These are phyloP conservation scores for Aphanomyces cochlioides DNA, from an alignment of 352 stramenopile species.

Conservation along the genomic window DNA sequence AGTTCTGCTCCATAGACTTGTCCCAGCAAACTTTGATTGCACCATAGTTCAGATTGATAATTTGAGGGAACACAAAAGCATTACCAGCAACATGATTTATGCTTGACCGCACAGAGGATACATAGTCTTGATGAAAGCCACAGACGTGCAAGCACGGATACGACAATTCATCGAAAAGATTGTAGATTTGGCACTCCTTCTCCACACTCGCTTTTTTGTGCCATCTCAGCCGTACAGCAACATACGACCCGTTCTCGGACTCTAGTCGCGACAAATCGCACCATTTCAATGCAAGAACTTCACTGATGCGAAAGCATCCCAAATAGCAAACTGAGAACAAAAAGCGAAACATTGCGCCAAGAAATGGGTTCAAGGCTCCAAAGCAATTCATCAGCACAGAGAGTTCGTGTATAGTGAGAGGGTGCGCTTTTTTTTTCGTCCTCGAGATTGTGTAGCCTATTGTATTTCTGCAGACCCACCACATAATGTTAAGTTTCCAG, in stretches of 20 bases:
- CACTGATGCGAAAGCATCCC: conserved; percentile 5
- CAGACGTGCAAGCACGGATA: conserved; percentile 6
- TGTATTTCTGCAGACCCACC: no score
- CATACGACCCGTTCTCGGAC: not conserved
- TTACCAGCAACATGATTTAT: conserved; percentile 4
- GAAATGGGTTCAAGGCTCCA: not conserved
- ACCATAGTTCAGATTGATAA: conserved; percentile 3
- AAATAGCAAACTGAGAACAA: not conserved
- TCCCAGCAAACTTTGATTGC: not conserved
- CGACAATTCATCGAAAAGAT: conserved; percentile 13
- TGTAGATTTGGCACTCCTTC: conserved; percentile 24
- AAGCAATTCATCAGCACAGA: not conserved
- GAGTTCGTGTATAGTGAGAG: not conserved
- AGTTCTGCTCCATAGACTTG: conserved; percentile 15
- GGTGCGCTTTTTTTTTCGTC: no score
- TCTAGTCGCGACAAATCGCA: not conserved
- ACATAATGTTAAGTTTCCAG: no score
- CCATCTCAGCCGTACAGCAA: conserved; percentile 13
- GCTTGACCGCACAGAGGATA: not conserved
- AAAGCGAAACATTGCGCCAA: not conserved
- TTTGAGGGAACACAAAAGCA: conserved; percentile 18
- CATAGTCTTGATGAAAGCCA: conserved; percentile 16
- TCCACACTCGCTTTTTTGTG: conserved; percentile 17
- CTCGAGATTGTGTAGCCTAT: no score
- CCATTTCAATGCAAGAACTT: not conserved